Conservation (phyloP, 2,329 filamentous ascomycete species). For the Aspergillus sp. region DNA sequence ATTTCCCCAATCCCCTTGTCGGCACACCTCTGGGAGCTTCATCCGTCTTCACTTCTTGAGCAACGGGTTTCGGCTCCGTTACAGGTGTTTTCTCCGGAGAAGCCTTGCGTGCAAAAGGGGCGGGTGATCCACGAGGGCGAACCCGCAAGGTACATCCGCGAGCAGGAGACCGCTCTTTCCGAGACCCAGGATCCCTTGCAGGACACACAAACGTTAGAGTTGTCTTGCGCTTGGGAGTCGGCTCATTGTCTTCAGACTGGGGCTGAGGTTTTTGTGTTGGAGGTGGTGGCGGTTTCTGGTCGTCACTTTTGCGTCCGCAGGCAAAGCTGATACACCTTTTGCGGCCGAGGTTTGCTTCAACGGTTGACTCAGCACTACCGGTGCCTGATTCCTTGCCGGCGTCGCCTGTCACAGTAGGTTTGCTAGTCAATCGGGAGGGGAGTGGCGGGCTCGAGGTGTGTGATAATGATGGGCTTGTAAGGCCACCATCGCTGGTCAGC, state of each 20-base stretch:
- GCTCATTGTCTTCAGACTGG: slow-evolving; percentile 24
- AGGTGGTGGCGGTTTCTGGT: slow-evolving; percentile 39
- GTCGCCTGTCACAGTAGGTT: slow-evolving; percentile 24
- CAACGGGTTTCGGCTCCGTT: not conserved
- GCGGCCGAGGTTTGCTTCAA: slow-evolving; percentile 69
- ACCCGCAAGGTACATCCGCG: slow-evolving; percentile 30
- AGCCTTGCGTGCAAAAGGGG: slow-evolving; percentile 40
- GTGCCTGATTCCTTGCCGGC: slow-evolving; percentile 32
- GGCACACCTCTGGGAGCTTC: slow-evolving; percentile 34
- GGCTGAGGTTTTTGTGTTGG: slow-evolving; percentile 29
- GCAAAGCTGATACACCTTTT: slow-evolving; percentile 94
- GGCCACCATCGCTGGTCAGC: slow-evolving; percentile 89
- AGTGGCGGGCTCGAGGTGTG: slow-evolving; percentile 88
- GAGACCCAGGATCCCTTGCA: slow-evolving; percentile 35
- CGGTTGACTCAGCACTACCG: slow-evolving; percentile 56
- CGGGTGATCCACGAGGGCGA: slow-evolving; percentile 46
- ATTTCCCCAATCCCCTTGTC: slow-evolving; percentile 43
- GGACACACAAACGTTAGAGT: slow-evolving; percentile 55
- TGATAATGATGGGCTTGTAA: slow-evolving; percentile 86
- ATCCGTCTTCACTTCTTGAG: slow-evolving; percentile 22
- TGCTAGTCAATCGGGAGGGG: slow-evolving; percentile 46
- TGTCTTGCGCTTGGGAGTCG: slow-evolving; percentile 45
- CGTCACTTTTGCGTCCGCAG: slow-evolving; percentile 69
- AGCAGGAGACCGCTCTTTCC: slow-evolving; percentile 33
- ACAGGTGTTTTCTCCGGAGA: slow-evolving; percentile 25